Evolutionary conservation across 1,284 basidiomycete species (phyloP), one percentile per base, ranked within the genome.

Genomic region (Coniferiporia weirii): DNA sequence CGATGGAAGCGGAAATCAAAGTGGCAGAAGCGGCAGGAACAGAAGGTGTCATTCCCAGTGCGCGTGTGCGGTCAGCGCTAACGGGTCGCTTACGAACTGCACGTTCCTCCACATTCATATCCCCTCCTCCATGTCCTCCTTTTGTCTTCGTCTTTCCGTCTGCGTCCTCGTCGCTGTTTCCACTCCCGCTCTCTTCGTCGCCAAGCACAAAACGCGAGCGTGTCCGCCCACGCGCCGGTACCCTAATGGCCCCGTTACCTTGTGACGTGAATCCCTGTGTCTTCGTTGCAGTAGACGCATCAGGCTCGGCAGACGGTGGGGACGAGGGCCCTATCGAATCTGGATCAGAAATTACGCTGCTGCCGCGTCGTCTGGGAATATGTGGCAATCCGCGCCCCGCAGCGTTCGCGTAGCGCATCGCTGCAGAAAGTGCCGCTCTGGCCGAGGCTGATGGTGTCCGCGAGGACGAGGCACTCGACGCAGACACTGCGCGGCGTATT

Each of bases 141-240:
- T 20, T 47, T 27, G 27, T 19, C 17, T 43, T 57, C 19, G 36
- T 15, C 36, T 43, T 35, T 9, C 27, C 46, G 13, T 43, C 20
- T 40, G 20, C 35, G 15, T 27, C 22, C 27, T 53, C 57, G 9
- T 47, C 52, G 15, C 43, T 40, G 17, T 40, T 36, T 27, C 50
- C 49, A 20, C 56, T 57, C 4, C 49, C 50, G 35, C 56, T 57
- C 20, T 56, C 56, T 20, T 53, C 50, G 43, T 17, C 45, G 9
- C 57, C 51, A 19, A 58, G 50, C 6, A 58, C 44, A 32, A 58
- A 58, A 20, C 50, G 54, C 35, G 54, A 56, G 32, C 46, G 54
- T n/a, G 17, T 12, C 10, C 54, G 54, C 15, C 54, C 45, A 6
- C 54, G 45, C 6, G 45, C n/a, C 19, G 54, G 15, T 9, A 46